Conservation (phyloP, 2,329 filamentous ascomycete species). For the Pyrenophora seminiperda region DNA sequence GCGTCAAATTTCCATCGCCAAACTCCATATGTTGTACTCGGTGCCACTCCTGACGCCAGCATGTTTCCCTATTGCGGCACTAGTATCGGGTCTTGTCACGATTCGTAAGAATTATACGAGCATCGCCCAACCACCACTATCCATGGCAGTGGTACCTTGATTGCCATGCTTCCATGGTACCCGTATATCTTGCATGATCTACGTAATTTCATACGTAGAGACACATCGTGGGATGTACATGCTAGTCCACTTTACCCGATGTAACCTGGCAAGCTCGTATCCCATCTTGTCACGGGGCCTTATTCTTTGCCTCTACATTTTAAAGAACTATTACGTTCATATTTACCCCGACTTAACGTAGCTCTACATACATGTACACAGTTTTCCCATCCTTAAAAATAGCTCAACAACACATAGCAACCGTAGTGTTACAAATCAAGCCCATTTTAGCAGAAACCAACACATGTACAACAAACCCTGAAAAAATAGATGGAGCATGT, state of each 20-base stretch:
- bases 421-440: no score
- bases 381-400: no score
- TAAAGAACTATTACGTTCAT: no score
- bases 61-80: background rate
- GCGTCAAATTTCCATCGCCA: background rate
- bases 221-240: background rate
- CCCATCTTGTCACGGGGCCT: no score
- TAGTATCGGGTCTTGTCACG: constrained; percentile 1
- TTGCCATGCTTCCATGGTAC: background rate
- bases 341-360: no score
- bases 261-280: background rate
- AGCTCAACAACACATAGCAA: no score
- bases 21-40: background rate
- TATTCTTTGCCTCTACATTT: no score
- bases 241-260: background rate
- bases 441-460: no score
- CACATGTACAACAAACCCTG: no score
- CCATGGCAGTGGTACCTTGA: constrained; percentile 3
- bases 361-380: no score
- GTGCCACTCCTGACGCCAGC: background rate
- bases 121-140: constrained; percentile 4
- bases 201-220: constrained; percentile 1
- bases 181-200: background rate
- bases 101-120: constrained; percentile 6
- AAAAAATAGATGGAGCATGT: no score